Evolutionary conservation across 768 basidiomycete species (phyloP), one percentile per base, ranked within the genome.

Genomic region (Cystofilobasidium macerans): DNA sequence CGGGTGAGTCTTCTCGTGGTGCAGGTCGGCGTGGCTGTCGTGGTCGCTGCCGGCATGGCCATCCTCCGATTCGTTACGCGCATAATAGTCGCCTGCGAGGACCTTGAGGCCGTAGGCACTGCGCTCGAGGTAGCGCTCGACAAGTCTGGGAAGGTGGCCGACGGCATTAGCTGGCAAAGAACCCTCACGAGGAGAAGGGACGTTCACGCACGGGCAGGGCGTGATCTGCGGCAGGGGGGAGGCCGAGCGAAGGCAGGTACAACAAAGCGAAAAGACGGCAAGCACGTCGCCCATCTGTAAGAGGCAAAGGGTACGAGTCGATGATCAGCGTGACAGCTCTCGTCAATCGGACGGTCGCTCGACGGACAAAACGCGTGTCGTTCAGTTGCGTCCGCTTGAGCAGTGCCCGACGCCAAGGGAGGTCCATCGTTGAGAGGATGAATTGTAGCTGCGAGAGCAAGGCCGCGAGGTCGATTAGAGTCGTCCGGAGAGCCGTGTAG

Each of bases 161-260:
- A 53, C 18, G 5, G 18, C 22, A n/a, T 28, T 4, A 56, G 26
- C 30, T 36, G 16, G 32, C 47, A 8, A n/a, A 33, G 16, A 12
- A 18, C 36, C n/a, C 12, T 20, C 16, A 26, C 13, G 26, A 22
- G 4, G 8, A 24, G 26, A 18, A 38, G 42, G 47, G 26, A 7
- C 22, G 9, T 13, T 26, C 11, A 74, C 70, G 16, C 75, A 77
- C 2, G 84, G 89, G 70, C 85, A 86, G 0, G 90, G 89, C 2
- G 89, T 91, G 62, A 92, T 87, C 72, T 92, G 89, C 0, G 89
- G 89, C 3, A 93, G 78, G 0, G 90, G 84, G 9, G 77, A 78
- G 4, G 87, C 89, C 0, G 85, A 85, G 20, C 85, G 81, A 22
- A 93, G 77, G 11, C 88, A 81, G 0, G 84, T 85, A 0, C 88